Conservation (phyloP, 108 stramenopile genomes). For the Cyclostephanos invisitatus region DNA sequence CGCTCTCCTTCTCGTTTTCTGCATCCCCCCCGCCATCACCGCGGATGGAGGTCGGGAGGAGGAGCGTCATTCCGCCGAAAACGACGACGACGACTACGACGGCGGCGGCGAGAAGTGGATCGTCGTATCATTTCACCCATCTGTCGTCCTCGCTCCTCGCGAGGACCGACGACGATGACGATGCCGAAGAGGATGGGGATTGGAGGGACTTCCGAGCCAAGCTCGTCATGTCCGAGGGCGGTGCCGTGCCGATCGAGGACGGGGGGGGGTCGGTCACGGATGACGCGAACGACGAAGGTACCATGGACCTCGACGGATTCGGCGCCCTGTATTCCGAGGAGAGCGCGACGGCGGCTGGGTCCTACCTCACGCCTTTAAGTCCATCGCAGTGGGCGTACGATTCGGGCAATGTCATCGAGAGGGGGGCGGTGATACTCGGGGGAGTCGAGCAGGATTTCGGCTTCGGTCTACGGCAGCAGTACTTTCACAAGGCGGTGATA, state of each 20-base stretch:
- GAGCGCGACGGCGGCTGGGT: background rate
- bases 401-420: constrained; percentile 73
- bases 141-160: constrained; percentile 4
- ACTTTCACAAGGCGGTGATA: constrained; percentile 71
- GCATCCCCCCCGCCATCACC: background rate
- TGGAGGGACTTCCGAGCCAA: constrained; percentile 86
- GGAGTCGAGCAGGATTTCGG: constrained; percentile 79
- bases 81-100: background rate
- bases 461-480: constrained; percentile 81
- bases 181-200: constrained; percentile 43
- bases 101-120: background rate
- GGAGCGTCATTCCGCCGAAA: background rate
- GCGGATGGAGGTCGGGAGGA: background rate
- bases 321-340: constrained; percentile 57
- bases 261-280: background rate
- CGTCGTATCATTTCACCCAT: background rate
- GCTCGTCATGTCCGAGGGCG: constrained; percentile 62
- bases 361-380: constrained; percentile 50
- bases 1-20: background rate
- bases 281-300: constrained; percentile 39
- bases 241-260: background rate
- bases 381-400: constrained; percentile 86
- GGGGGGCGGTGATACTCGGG: constrained; percentile 78
- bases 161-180: constrained; percentile 16
- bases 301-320: constrained; percentile 72